These are phyloP conservation scores for Bretziella fagacearum DNA, from an alignment of 2,329 filamentous ascomycete genomes.

Conservation along the genomic window DNA sequence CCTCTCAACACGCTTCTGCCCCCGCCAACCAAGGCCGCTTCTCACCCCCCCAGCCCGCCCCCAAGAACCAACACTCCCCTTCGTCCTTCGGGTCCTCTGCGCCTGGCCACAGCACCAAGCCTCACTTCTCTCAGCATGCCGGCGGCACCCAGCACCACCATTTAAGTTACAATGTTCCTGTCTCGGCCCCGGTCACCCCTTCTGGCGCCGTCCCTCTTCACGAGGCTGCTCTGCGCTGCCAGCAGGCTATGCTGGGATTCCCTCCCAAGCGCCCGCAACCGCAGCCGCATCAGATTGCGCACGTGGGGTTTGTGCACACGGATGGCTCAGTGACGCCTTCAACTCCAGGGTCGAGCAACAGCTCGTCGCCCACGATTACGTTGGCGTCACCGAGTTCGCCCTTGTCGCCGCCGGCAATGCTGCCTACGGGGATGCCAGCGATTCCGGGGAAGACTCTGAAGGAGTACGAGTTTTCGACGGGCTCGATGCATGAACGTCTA, in stretches of 20 bases:
- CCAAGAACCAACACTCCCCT: slow-evolving; percentile 3
- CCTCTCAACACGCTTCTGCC: background rate
- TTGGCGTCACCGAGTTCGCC: slow-evolving; percentile 30
- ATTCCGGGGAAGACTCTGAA: slow-evolving; percentile 7
- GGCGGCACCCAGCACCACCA: slow-evolving; percentile 28
- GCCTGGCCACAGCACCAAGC: background rate
- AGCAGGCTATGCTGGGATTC: slow-evolving; percentile 15
- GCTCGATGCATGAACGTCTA: slow-evolving; percentile 11
- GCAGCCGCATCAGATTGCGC: background rate
- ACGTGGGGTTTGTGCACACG: slow-evolving; percentile 2
- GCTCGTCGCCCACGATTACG: slow-evolving; percentile 23
- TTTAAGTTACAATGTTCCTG: slow-evolving; percentile 18
- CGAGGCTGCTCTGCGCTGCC: slow-evolving; percentile 17
- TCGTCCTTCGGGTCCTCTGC: background rate
- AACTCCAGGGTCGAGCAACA: slow-evolving; percentile 17
- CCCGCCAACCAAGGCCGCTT: background rate
- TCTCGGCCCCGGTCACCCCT: background rate
- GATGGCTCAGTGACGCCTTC: slow-evolving; percentile 19
- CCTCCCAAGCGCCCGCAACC: slow-evolving; percentile 15
- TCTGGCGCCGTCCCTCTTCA: slow-evolving; percentile 19
- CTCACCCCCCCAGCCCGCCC: background rate
- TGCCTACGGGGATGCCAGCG: slow-evolving; percentile 7
- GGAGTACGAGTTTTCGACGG: slow-evolving; percentile 5
- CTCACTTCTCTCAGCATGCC: slow-evolving; percentile 18
- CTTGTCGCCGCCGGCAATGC: slow-evolving; percentile 23